phyloP scores from a whole-genome alignment of 768 basidiomycete genomes.

The Phallus indusiatus region DNA sequence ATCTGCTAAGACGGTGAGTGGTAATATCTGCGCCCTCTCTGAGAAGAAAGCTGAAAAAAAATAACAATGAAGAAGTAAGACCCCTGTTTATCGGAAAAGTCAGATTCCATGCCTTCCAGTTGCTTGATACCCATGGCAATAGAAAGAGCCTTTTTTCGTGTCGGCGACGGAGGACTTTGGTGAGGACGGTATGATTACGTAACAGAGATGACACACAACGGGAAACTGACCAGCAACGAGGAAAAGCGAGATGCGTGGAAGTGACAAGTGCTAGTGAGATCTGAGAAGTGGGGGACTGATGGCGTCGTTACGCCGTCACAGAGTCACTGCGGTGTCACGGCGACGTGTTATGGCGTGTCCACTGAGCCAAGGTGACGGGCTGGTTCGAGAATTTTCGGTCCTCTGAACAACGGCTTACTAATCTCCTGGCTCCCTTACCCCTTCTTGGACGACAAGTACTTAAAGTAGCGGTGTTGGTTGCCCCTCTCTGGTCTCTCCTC shows the following conservation, averaged over 20 bases:
- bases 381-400: neutral
- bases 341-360: neutral
- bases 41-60: conserved; percentile 59
- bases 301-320: too few species aligned
- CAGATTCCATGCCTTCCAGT: conserved; percentile 17
- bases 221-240: too few species aligned
- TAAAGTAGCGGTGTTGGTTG: neutral
- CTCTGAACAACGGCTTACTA: neutral
- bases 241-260: neutral
- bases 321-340: too few species aligned
- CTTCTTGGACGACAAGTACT: neutral
- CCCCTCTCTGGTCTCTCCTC: neutral
- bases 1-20: conserved; percentile 74
- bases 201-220: neutral
- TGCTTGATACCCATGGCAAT: conserved; percentile 20
- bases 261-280: too few species aligned
- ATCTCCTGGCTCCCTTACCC: neutral
- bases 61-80: neutral
- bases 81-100: neutral
- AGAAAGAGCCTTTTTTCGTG: neutral
- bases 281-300: too few species aligned
- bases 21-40: conserved; percentile 79
- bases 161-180: neutral
- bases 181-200: neutral
- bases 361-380: neutral